phyloP scores from a whole-genome alignment of 495 filamentous ascomycete genomes.

The Acidiella bohemica region DNA sequence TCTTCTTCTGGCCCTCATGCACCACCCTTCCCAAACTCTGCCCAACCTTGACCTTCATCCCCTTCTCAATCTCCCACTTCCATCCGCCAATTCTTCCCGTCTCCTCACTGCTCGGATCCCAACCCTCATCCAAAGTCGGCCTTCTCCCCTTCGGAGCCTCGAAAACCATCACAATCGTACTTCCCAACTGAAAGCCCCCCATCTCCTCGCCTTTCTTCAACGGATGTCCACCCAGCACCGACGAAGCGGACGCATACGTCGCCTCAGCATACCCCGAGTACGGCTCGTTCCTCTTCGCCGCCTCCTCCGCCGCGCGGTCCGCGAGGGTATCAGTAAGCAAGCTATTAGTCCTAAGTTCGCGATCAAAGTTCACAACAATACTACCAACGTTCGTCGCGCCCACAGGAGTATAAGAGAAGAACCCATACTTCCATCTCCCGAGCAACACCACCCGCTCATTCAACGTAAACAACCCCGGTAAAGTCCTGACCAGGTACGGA shows the following conservation, averaged over 20 bases:
- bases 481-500: slow-evolving; percentile 78
- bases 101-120: slow-evolving; percentile 27
- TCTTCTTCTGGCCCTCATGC: no score
- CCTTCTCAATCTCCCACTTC: slow-evolving; percentile 69
- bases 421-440: slow-evolving; percentile 90
- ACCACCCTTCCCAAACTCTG: slow-evolving; percentile 63
- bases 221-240: slow-evolving; percentile 67
- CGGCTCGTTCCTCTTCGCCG: slow-evolving; percentile 58
- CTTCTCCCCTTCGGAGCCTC: slow-evolving; percentile 65
- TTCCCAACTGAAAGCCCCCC: slow-evolving; percentile 94
- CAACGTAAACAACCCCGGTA: slow-evolving; percentile 87
- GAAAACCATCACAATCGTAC: slow-evolving; percentile 91
- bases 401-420: slow-evolving; percentile 91
- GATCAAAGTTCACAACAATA: slow-evolving; percentile 94
- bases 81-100: slow-evolving; percentile 51
- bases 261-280: slow-evolving; percentile 84
- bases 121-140: slow-evolving; percentile 53
- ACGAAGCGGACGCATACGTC: slow-evolving; percentile 66
- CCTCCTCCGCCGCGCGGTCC: slow-evolving; percentile 65
- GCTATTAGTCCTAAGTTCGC: slow-evolving; percentile 84
- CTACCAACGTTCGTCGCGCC: slow-evolving; percentile 98
- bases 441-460: slow-evolving; percentile 93
- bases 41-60: slow-evolving; percentile 78
- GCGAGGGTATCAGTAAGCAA: slow-evolving; percentile 81
- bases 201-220: slow-evolving; percentile 85